A percentile compares a stretch with the other conserved stretches of the same genome.
phyloP scores from a whole-genome alignment of 495 filamentous ascomycete genomes.

The Penicillium longicatenatum region DNA sequence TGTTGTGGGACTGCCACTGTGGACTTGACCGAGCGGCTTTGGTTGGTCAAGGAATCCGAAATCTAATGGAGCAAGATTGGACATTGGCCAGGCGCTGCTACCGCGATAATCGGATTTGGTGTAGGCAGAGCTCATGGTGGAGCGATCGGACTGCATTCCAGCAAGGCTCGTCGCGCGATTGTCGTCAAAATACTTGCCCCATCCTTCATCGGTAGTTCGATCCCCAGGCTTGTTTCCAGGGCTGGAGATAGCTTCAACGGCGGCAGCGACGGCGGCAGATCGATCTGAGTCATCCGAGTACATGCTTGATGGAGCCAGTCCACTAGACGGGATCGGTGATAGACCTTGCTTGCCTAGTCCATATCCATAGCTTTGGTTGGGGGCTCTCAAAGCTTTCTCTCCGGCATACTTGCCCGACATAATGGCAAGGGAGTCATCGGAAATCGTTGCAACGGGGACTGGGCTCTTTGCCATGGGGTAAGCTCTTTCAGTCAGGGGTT shows the following conservation, averaged over 20 bases:
- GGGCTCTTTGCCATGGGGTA: slow-evolving; percentile 47
- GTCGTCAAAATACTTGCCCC: slow-evolving; percentile 62
- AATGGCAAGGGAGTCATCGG: slow-evolving; percentile 46
- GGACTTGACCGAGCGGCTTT: slow-evolving; percentile 53
- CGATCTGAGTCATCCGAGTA: slow-evolving; percentile 29
- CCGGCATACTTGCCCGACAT: slow-evolving; percentile 42
- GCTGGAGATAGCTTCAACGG: slow-evolving; percentile 7
- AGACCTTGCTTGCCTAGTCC: slow-evolving; percentile 30
- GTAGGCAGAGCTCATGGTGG: slow-evolving; percentile 30
- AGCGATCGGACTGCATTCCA: slow-evolving; percentile 28
- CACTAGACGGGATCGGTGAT: slow-evolving; percentile 39
- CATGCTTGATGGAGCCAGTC: slow-evolving; percentile 25
- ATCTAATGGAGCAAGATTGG: slow-evolving; percentile 36
- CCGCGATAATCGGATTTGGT: slow-evolving; percentile 40
- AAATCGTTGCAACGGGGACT: slow-evolving; percentile 48
- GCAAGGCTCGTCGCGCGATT: slow-evolving; percentile 48
- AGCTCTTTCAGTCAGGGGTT: slow-evolving; percentile 47
- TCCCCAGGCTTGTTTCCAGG: slow-evolving; percentile 38
- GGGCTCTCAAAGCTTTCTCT: slow-evolving; percentile 39
- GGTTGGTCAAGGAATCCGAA: slow-evolving; percentile 43
- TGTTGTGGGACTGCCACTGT: slow-evolving; percentile 68
- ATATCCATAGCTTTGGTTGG: slow-evolving; percentile 26
- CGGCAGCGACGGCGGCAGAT: slow-evolving; percentile 20
- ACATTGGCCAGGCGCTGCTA: slow-evolving; percentile 45
- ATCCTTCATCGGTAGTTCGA: slow-evolving; percentile 57